Percentiles rank a stretch among this genome's conserved stretches.
These are phyloP conservation scores for Trichophyton rubrum DNA, from an alignment of 2,329 filamentous ascomycete species.

Conservation along the genomic window DNA sequence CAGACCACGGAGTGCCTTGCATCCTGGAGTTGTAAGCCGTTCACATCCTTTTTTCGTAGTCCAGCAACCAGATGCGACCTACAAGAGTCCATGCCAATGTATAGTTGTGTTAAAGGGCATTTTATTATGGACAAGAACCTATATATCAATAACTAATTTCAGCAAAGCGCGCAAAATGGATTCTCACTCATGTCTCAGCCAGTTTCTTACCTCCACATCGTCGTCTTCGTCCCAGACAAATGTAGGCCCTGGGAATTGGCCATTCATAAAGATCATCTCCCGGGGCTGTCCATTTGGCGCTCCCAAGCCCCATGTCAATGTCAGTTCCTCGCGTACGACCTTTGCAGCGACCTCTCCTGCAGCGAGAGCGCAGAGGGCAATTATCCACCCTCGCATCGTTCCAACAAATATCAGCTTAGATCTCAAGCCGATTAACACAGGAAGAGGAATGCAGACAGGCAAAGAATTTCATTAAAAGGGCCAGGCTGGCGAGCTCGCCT, in stretches of 20 bases:
- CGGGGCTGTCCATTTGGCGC: slow-evolving; percentile 16
- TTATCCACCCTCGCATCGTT: not conserved
- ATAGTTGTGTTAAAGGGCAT: slow-evolving; percentile 13
- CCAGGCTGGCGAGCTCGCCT: not conserved
- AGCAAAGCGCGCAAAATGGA: not conserved
- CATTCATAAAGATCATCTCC: slow-evolving; percentile 14
- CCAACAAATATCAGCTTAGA: not conserved
- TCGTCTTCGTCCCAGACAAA: slow-evolving; percentile 12
- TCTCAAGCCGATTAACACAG: not conserved
- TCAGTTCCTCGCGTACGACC: not conserved
- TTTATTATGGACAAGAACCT: slow-evolving; percentile 7
- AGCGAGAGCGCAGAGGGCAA: not conserved
- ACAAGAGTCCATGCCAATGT: slow-evolving; percentile 16
- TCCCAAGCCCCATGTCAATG: slow-evolving; percentile 8
- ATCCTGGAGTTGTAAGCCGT: slow-evolving; percentile 5
- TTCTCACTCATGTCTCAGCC: not conserved
- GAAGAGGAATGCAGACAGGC: not conserved
- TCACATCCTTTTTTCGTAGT: not conserved
- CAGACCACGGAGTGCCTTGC: slow-evolving; percentile 14
- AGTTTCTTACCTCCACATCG: slow-evolving; percentile 9
- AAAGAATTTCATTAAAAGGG: not conserved
- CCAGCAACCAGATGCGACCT: slow-evolving; percentile 12
- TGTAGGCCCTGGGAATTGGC: slow-evolving; percentile 13
- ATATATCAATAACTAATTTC: not conserved
- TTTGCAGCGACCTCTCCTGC: not conserved